phyloP scores from a whole-genome alignment of 768 basidiomycete genomes.

The Nidularia pulvinata region DNA sequence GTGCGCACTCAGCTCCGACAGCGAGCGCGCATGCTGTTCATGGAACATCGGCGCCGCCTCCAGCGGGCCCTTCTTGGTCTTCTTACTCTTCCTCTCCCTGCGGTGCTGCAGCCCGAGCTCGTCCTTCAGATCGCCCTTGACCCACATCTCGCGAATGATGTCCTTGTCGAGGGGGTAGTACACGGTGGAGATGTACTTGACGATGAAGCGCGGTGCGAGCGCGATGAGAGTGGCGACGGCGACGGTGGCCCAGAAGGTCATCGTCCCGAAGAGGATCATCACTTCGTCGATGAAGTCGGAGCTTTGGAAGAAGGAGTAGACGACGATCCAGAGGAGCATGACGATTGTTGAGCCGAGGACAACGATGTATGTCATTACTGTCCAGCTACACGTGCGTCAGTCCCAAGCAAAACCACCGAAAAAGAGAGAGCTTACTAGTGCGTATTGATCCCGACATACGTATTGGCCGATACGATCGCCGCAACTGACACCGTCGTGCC shows the following conservation, averaged over 20 bases:
- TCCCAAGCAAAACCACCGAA: constrained; percentile 6
- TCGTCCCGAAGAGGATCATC: constrained; percentile 68
- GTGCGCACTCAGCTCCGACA: constrained; percentile 51
- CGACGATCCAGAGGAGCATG: constrained; percentile 85
- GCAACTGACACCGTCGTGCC: constrained; percentile 90
- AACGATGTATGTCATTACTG: constrained; percentile 81
- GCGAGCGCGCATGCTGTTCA: constrained; percentile 60
- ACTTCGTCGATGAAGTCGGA: constrained; percentile 76
- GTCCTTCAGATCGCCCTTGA: constrained; percentile 80
- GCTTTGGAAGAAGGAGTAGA: constrained; percentile 83
- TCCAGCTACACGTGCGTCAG: constrained; percentile 57
- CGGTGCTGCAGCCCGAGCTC: constrained; percentile 71
- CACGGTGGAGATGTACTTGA: constrained; percentile 67
- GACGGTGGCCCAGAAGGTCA: constrained; percentile 86
- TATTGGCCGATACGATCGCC: constrained; percentile 87
- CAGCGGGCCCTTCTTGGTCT: constrained; percentile 25
- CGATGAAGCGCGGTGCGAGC: constrained; percentile 85
- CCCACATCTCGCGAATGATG: constrained; percentile 93
- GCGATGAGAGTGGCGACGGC: constrained; percentile 68
- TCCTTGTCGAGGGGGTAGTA: constrained; percentile 88
- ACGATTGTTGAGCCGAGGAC: constrained; percentile 79
- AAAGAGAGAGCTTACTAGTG: constrained; percentile 67
- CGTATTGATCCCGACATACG: constrained; percentile 88
- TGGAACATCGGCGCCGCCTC: constrained; percentile 77
- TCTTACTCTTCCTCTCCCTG: constrained; percentile 44